A percentile compares a stretch with the other conserved stretches of the same genome.
These are phyloP conservation scores for Trypanosoma conorhini DNA, from an alignment of 208 protist genomes.

Conservation along the genomic window DNA sequence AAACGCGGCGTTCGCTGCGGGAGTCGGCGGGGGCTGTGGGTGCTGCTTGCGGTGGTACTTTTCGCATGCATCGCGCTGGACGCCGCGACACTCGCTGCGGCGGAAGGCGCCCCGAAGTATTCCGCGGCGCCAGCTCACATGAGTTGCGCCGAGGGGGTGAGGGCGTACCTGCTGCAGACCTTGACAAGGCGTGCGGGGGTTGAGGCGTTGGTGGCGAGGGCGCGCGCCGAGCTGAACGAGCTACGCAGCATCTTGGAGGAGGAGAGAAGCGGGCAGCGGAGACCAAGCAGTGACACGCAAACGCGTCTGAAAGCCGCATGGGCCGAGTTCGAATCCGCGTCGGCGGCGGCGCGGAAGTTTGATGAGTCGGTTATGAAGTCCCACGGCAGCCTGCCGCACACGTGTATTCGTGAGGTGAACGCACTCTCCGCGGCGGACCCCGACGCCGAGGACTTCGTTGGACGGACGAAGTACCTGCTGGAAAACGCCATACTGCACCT, in stretches of 20 bases:
- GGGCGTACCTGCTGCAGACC: constrained; percentile 21
- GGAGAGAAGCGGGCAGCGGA: constrained; percentile 15
- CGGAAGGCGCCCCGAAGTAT: neutral
- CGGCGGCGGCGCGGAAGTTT: constrained; percentile 1
- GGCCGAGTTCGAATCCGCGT: constrained; percentile 9
- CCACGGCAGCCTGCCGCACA: constrained; percentile 4
- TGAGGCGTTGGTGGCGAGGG: constrained; percentile 23
- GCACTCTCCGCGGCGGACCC: neutral
- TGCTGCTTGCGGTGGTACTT: neutral
- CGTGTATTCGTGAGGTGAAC: constrained; percentile 23
- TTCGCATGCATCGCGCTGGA: neutral
- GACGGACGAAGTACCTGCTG: neutral
- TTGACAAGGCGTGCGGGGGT: constrained; percentile 6
- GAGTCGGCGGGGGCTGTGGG: neutral
- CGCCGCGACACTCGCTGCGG: neutral
- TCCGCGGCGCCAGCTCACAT: neutral
- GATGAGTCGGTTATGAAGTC: constrained; percentile 1
- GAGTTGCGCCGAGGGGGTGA: constrained; percentile 15
- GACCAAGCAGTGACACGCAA: neutral
- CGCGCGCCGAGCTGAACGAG: constrained; percentile 54
- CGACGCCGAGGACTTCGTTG: no score
- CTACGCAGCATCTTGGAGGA: constrained; percentile 28
- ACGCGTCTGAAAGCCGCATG: constrained; percentile 9
- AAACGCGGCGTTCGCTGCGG: neutral
- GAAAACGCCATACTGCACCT: constrained; percentile 9